Conservation (phyloP, 148 eudicot species). For the Heliosperma pusillum region DNA sequence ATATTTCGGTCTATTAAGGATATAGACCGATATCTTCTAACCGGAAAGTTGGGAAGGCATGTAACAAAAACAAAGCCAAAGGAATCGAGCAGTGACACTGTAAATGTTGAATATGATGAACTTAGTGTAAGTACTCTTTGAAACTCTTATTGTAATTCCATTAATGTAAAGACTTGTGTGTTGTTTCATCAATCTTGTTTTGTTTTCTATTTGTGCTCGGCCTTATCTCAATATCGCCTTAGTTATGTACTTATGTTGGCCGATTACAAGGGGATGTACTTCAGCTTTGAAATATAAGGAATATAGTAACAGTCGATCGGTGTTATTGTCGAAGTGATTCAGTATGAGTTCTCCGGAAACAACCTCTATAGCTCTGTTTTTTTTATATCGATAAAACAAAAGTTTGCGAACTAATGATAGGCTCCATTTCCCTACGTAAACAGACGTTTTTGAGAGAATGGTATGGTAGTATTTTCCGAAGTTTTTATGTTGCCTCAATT, state of each 20-base stretch:
- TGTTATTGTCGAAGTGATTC: too few species aligned
- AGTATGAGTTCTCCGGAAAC: too few species aligned
- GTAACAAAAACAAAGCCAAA: constrained; percentile 41
- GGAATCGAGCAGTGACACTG: constrained; percentile 16
- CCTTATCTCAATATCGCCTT: neutral
- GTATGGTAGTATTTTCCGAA: too few species aligned
- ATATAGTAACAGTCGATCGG: too few species aligned
- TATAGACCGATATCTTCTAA: constrained; percentile 41
- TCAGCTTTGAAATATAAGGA: too few species aligned
- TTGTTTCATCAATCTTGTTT: too few species aligned
- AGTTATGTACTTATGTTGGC: neutral
- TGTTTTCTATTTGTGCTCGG: neutral
- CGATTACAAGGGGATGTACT: too few species aligned
- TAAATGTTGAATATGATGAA: constrained; percentile 18
- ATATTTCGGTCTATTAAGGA: constrained; percentile 54
- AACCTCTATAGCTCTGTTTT: too few species aligned
- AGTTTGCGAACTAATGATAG: too few species aligned
- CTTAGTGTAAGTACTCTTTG: constrained; percentile 20
- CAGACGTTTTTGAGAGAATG: too few species aligned
- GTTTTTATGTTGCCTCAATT: neutral
- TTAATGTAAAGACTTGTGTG: too few species aligned
- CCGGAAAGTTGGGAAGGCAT: constrained; percentile 43
- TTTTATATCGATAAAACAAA: neutral
- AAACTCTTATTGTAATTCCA: neutral
- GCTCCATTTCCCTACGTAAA: too few species aligned